Percentiles rank a stretch among this genome's conserved stretches.
phyloP scores from a whole-genome alignment of 371 early-diverging fungal species.

The Mucor ambiguus region DNA sequence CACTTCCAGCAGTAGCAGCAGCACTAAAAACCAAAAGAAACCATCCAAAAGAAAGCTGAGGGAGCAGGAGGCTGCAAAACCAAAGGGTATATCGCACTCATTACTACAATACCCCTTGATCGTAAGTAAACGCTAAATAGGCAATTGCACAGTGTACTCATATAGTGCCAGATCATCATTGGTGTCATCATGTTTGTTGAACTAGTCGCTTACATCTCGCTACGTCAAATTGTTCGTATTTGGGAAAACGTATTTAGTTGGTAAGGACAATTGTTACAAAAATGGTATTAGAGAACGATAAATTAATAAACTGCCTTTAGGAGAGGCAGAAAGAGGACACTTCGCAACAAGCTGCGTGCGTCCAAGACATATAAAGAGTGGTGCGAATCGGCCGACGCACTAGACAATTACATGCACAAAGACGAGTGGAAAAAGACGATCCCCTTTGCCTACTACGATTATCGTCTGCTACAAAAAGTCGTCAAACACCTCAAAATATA shows the following conservation, averaged over 20 bases:
- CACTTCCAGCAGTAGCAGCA: background rate
- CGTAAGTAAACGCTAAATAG: constrained; percentile 32
- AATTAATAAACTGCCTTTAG: constrained; percentile 26
- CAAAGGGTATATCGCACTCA: constrained; percentile 53
- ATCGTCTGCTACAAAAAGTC: constrained; percentile 68
- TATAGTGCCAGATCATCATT: constrained; percentile 51
- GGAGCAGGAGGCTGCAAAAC: constrained; percentile 37
- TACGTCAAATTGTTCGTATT: constrained; percentile 74
- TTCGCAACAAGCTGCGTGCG: constrained; percentile 54
- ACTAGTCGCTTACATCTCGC: constrained; percentile 63
- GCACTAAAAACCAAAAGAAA: constrained; percentile 21
- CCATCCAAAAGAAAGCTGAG: constrained; percentile 30
- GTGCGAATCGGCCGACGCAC: constrained; percentile 65
- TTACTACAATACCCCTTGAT: constrained; percentile 65
- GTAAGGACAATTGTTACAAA: constrained; percentile 34
- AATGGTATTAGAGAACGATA: background rate
- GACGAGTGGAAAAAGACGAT: constrained; percentile 74
- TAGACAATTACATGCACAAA: constrained; percentile 73
- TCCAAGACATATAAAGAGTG: constrained; percentile 71
- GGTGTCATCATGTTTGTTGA: constrained; percentile 67
- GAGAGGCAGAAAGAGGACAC: constrained; percentile 57
- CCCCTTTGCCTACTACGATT: constrained; percentile 70
- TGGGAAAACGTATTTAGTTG: constrained; percentile 75
- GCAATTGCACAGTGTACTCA: too few species aligned
- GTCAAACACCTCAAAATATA: constrained; percentile 49